A percentile compares a stretch with the other conserved stretches of the same genome.
Evolutionary conservation across 2,329 filamentous ascomycete species (phyloP).

Genomic region (Ascosphaera acerosa): DNA sequence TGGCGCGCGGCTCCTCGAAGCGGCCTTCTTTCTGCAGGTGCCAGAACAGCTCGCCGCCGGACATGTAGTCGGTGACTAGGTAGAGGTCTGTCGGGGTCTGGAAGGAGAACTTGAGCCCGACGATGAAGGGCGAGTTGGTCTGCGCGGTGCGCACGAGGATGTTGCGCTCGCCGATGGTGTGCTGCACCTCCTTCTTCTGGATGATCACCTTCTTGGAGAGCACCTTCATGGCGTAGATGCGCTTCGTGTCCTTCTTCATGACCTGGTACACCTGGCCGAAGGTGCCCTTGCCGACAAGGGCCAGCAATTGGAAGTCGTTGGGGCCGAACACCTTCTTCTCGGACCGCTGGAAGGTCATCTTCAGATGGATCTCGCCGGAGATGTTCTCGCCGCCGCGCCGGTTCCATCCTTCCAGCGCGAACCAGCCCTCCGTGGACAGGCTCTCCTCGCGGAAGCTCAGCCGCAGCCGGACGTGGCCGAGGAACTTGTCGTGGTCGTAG

Average conservation of each 20-base stretch:
- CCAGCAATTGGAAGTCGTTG: slow-evolving; percentile 84
- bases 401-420: slow-evolving; percentile 36
- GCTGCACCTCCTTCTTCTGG: slow-evolving; percentile 96
- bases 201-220: slow-evolving; percentile 99
- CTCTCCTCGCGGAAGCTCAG: slow-evolving; percentile 43
- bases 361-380: slow-evolving; percentile 65
- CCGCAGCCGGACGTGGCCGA: slow-evolving; percentile 70
- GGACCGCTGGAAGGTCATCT: slow-evolving; percentile 60
- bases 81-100: slow-evolving; percentile 93
- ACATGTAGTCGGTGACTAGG: slow-evolving; percentile 99
- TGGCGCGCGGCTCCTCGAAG: slow-evolving; percentile 81
- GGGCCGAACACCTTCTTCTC: slow-evolving; percentile 85
- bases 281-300: slow-evolving; percentile 91
- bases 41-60: slow-evolving; percentile 94
- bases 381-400: slow-evolving; percentile 60
- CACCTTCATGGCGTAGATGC: slow-evolving; percentile 98
- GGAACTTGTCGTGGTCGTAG: slow-evolving; percentile 59
- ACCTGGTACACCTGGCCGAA: slow-evolving; percentile 98
- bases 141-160: slow-evolving; percentile 91
- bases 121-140: slow-evolving; percentile 89
- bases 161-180: slow-evolving; percentile 90
- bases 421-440: slow-evolving; percentile 61
- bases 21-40: slow-evolving; percentile 91
- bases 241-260: slow-evolving; percentile 80
- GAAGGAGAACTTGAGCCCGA: slow-evolving; percentile 95